Evolutionary conservation across 371 early-diverging fungal genomes (phyloP), one percentile per base, ranked within the genome.

Genomic region (Blastocladiella emersonii): DNA sequence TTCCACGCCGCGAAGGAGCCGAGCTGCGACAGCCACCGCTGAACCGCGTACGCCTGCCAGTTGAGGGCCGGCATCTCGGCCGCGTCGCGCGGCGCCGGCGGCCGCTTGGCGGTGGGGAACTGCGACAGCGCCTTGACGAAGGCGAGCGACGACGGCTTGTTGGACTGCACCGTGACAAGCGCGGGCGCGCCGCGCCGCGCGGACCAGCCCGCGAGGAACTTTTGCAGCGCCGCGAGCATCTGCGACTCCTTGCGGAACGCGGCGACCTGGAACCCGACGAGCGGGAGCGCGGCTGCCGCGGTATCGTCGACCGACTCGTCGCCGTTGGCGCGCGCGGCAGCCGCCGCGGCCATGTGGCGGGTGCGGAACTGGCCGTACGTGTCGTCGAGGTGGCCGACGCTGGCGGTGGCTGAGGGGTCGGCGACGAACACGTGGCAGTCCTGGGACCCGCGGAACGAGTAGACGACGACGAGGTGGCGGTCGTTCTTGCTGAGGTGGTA

Each of bases 1-100:
- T 95, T 63, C 81, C 86, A 92, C 32, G 70, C 75, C 61, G 86
- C 79, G 35, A 91, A 68, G 32, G 82, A 74, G 65, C 93, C 69
- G 61, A 90, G 85, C 61, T 85, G 82, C 10, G 73, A 74, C 19
- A 95, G 61, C 82, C 93, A 86, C 37, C 84, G 75, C 34, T 77
- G 75, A 21, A 80, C 69, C 1, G 80, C 82, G 19, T 81, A 80
- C 37, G 78, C 77, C 64, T 92, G 88, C 96, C 96, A 95, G 61
- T 88, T 88, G 15, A 96, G 72, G 0, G 91, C 78, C 12, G 91
- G 87, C 64, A 90, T 80, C 13, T 51, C 53, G 0, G 34, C 56
- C 34, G 30, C 25, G 34, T 62, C 56, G 56, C 39, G n/a, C 27
- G 25, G 19, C 15, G 10, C 10, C 23, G 61, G 17, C 25, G 59